Evolutionary conservation across 140 eudicot species (phyloP).

Genomic region (Cichorium intybus): DNA sequence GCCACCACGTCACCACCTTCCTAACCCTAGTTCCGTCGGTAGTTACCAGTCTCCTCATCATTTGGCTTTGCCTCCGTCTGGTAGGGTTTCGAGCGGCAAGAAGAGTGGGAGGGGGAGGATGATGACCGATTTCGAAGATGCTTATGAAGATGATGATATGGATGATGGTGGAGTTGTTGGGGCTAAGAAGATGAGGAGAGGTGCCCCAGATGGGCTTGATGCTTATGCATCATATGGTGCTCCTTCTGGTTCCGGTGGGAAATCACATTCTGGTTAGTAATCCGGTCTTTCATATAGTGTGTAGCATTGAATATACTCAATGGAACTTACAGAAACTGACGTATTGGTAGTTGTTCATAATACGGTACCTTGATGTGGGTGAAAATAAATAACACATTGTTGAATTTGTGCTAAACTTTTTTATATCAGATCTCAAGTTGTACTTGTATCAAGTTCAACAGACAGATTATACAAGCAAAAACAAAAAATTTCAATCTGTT

Average conservation of each 20-base stretch:
- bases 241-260: conserved; percentile 55
- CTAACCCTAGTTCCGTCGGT: conserved; percentile 19
- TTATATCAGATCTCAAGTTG: not conserved
- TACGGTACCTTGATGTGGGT: not conserved
- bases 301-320: not conserved
- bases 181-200: conserved; percentile 47
- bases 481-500: not conserved
- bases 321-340: not conserved
- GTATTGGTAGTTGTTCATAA: not conserved
- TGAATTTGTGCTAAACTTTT: too few species aligned
- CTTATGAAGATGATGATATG: conserved; percentile 44
- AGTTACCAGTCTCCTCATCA: conserved; percentile 21
- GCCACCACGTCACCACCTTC: conserved; percentile 37
- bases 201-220: conserved; percentile 37
- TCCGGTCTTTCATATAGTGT: not conserved
- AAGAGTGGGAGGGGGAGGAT: conserved; percentile 42
- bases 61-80: conserved; percentile 32
- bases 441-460: not conserved
- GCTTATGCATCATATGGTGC: conserved; percentile 30
- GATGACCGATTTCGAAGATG: conserved; percentile 42
- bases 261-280: conserved; percentile 47
- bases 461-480: not conserved
- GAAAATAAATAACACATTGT: not conserved
- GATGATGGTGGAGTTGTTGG: conserved; percentile 34
- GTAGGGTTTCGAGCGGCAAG: conserved; percentile 33